Evolutionary conservation across 1,139 yeast genomes (phyloP).

Genomic region (Diutina catenulata): DNA sequence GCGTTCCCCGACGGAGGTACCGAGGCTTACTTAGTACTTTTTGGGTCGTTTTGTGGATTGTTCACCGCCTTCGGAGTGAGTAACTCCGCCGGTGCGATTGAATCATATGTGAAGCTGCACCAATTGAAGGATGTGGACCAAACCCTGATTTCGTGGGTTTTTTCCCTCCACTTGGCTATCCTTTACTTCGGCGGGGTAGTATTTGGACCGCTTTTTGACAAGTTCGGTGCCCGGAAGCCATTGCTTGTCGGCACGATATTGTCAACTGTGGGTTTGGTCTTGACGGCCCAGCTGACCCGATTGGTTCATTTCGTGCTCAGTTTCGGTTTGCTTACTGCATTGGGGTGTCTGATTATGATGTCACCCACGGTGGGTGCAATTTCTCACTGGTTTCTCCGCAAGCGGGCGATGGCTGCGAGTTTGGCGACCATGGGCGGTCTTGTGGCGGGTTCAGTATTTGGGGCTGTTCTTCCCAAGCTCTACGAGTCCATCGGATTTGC

Average conservation of each 20-base stretch:
- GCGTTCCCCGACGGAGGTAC: slow-evolving; percentile 4
- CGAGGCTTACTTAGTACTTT: neutral
- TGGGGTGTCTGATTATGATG: slow-evolving; percentile 46
- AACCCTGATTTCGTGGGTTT: slow-evolving; percentile 41
- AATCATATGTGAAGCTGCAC: slow-evolving; percentile 8
- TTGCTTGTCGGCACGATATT: slow-evolving; percentile 34
- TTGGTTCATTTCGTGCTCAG: slow-evolving; percentile 51
- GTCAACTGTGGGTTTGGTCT: slow-evolving; percentile 36
- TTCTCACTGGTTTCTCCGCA: slow-evolving; percentile 49
- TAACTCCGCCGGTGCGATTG: slow-evolving; percentile 10
- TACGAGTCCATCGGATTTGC: slow-evolving; percentile 39
- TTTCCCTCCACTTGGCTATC: slow-evolving; percentile 43
- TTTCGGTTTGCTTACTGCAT: slow-evolving; percentile 43
- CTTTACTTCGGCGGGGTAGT: slow-evolving; percentile 47
- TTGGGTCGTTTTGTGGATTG: slow-evolving; percentile 1
- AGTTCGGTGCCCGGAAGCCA: slow-evolving; percentile 38
- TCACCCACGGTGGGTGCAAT: slow-evolving; percentile 48
- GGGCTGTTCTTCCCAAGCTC: slow-evolving; percentile 39
- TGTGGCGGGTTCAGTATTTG: slow-evolving; percentile 49
- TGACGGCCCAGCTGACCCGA: slow-evolving; percentile 39
- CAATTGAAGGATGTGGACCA: slow-evolving; percentile 8
- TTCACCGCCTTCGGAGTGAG: slow-evolving; percentile 8
- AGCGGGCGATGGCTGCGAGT: slow-evolving; percentile 45
- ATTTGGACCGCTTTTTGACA: slow-evolving; percentile 53
- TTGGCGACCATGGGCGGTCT: slow-evolving; percentile 53